phyloP scores from a whole-genome alignment of 768 basidiomycete genomes.

The Tricholoma hemisulphureum region DNA sequence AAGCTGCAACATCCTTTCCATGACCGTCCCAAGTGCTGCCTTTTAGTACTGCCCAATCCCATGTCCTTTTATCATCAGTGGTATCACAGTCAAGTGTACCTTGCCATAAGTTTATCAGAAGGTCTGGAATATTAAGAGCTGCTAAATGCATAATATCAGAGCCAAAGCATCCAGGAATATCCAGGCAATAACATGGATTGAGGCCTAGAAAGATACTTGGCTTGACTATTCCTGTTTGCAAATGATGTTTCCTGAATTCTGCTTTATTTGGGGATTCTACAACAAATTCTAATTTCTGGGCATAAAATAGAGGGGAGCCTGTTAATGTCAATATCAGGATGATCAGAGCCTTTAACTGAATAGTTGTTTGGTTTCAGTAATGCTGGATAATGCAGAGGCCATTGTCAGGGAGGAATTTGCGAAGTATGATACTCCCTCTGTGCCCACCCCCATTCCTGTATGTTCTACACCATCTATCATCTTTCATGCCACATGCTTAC shows the following conservation, averaged over 20 bases:
- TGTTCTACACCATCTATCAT: too few species aligned
- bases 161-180: not conserved
- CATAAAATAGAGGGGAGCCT: not conserved
- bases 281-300: not conserved
- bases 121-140: not conserved
- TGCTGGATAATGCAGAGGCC: not conserved
- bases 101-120: conserved; percentile 6
- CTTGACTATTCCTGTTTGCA: not conserved
- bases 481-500: too few species aligned
- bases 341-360: not conserved
- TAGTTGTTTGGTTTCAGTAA: not conserved
- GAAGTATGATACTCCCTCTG: too few species aligned
- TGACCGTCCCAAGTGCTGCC: not conserved
- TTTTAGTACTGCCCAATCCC: not conserved
- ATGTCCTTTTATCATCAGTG: not conserved
- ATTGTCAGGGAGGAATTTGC: too few species aligned
- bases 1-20: conserved; percentile 3
- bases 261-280: not conserved
- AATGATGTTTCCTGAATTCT: not conserved
- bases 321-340: not conserved
- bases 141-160: not conserved
- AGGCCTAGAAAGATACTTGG: not conserved
- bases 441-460: too few species aligned
- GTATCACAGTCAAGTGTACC: not conserved
- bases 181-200: not conserved